Percentiles rank a stretch among this genome's conserved stretches.
Evolutionary conservation across 2,329 filamentous ascomycete genomes (phyloP).

Genomic region (Colletotrichum truncatum): DNA sequence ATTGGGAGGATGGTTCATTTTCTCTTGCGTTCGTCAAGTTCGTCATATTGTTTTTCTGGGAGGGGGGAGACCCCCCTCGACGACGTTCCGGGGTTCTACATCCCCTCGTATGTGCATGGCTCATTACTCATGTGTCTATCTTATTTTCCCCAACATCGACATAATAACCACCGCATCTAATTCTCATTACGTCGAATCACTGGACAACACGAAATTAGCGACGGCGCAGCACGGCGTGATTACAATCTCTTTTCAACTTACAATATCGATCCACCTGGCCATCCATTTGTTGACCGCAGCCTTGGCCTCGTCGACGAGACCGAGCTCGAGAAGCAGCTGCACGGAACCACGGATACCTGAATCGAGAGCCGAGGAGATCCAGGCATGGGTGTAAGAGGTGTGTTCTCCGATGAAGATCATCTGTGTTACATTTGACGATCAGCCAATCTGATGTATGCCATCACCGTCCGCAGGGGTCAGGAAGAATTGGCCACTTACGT

Average conservation of each 20-base stretch:
- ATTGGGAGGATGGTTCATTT: not conserved
- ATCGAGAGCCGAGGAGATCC: slow-evolving; percentile 74
- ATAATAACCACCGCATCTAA: not conserved
- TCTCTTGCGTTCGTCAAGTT: slow-evolving; percentile 17
- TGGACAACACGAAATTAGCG: not conserved
- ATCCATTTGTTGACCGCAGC: slow-evolving; percentile 71
- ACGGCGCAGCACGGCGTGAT: not conserved
- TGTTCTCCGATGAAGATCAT: slow-evolving; percentile 78
- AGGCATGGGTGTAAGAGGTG: slow-evolving; percentile 76
- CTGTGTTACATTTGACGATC: no score
- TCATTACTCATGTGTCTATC: not conserved
- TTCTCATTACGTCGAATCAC: slow-evolving; percentile 4
- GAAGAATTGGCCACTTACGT: slow-evolving; percentile 45
- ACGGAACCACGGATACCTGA: slow-evolving; percentile 72
- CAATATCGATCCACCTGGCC: slow-evolving; percentile 70
- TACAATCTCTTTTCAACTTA: slow-evolving; percentile 27
- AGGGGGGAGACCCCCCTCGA: not conserved
- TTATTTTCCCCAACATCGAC: no score
- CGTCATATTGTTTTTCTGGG: slow-evolving; percentile 15
- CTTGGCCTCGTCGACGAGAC: slow-evolving; percentile 76
- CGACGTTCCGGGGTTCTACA: not conserved
- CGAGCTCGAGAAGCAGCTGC: slow-evolving; percentile 71
- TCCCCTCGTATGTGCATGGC: not conserved
- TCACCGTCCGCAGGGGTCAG: not conserved
- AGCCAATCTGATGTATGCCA: no score